Conservation (phyloP, 2,329 filamentous ascomycete genomes). For the Lachnellula suecica region DNA sequence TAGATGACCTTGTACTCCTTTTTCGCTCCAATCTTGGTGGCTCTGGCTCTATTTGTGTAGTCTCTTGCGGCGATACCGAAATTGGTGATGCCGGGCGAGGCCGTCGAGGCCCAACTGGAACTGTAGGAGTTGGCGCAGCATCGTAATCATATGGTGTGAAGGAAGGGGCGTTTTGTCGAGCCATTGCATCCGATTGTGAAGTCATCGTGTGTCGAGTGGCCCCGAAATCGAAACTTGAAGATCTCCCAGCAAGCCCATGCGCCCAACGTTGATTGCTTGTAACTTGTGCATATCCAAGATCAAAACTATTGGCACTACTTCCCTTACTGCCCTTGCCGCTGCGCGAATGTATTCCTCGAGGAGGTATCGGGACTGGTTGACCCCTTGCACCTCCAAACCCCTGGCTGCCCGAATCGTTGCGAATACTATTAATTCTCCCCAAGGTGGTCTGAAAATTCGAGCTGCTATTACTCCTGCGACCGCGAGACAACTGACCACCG, state of each 20-base stretch:
- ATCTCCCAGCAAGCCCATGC: slow-evolving; percentile 49
- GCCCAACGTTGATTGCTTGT: slow-evolving; percentile 59
- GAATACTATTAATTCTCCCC: slow-evolving; percentile 63
- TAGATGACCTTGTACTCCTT: slow-evolving; percentile 58
- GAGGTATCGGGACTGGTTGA: slow-evolving; percentile 35
- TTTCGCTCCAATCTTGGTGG: slow-evolving; percentile 49
- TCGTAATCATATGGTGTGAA: slow-evolving; percentile 57
- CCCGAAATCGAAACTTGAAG: slow-evolving; percentile 74
- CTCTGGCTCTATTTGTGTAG: slow-evolving; percentile 17
- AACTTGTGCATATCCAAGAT: slow-evolving; percentile 59
- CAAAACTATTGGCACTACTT: slow-evolving; percentile 67
- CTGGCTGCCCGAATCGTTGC: slow-evolving; percentile 35
- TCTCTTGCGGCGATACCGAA: slow-evolving; percentile 26
- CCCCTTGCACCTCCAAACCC: slow-evolving; percentile 34
- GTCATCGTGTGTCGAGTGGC: slow-evolving; percentile 37
- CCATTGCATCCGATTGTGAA: slow-evolving; percentile 31
- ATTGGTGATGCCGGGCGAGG: slow-evolving; percentile 39
- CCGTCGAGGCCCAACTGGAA: slow-evolving; percentile 75
- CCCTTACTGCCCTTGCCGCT: slow-evolving; percentile 69
- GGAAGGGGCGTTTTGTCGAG: slow-evolving; percentile 22
- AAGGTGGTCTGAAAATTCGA: slow-evolving; percentile 65
- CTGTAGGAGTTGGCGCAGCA: slow-evolving; percentile 81
- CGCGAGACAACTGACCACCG: slow-evolving; percentile 48
- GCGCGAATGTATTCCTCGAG: slow-evolving; percentile 50
- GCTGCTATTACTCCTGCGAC: slow-evolving; percentile 77